Evolutionary conservation across 139 green algal genomes (phyloP).

Genomic region (Marvania coccoides): DNA sequence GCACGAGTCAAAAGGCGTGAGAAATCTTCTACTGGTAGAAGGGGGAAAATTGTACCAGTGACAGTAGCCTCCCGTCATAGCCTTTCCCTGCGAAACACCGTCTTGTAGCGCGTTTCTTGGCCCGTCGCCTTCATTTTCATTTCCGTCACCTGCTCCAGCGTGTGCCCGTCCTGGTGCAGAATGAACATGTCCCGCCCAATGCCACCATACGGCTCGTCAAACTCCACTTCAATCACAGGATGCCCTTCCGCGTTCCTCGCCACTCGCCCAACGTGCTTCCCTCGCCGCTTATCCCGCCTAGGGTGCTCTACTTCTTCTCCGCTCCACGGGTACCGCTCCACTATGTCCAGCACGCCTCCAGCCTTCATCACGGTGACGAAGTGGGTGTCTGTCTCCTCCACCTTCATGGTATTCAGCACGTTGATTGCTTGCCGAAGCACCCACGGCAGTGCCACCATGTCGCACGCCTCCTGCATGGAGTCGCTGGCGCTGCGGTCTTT

Average conservation of each 20-base stretch:
- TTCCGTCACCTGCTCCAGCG: constrained; percentile 15
- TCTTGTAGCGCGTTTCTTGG: not conserved
- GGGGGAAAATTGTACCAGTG: too few species aligned
- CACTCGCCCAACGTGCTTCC: constrained; percentile 6
- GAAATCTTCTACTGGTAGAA: too few species aligned
- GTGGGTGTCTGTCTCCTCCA: constrained; percentile 6
- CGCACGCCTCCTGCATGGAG: constrained; percentile 28
- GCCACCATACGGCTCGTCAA: constrained; percentile 14
- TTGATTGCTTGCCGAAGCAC: constrained; percentile 20
- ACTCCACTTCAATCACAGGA: not conserved
- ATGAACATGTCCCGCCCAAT: constrained; percentile 20
- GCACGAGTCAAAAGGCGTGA: too few species aligned
- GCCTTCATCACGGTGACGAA: constrained; percentile 33
- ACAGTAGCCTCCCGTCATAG: too few species aligned
- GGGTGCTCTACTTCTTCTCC: constrained; percentile 16
- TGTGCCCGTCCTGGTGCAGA: constrained; percentile 4
- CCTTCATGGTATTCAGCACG: constrained; percentile 26
- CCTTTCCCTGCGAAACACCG: not conserved
- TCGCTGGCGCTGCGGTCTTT: constrained; percentile 4
- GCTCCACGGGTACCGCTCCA: constrained; percentile 29
- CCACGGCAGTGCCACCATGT: constrained; percentile 34
- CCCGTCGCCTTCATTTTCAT: constrained; percentile 10
- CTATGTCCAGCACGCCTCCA: constrained; percentile 29
- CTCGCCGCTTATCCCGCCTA: constrained; percentile 33
- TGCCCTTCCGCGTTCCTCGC: not conserved